Evolutionary conservation across 495 filamentous ascomycete species (phyloP), one percentile per base, ranked within the genome.

Genomic region (Lepidopterella palustris): DNA sequence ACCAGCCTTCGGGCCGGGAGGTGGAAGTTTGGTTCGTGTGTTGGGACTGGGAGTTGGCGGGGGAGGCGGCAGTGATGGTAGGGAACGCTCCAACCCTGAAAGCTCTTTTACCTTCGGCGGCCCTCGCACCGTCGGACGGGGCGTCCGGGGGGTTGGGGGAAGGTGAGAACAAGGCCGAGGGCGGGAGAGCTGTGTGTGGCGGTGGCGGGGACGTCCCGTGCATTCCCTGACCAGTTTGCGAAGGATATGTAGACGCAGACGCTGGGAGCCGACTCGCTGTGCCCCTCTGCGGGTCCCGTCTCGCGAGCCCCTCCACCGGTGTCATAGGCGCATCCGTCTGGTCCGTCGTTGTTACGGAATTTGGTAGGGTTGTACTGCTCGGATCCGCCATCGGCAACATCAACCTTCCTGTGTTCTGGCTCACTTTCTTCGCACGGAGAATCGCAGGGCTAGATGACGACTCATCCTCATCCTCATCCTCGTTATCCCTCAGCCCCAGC

Each of bases 1-100:
- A 67, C 64, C 64, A 67, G 31, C 64, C 64, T 48, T 67, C 64
- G 3, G 64, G 64, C 3, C 64, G 52, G 28, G 50, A 57, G 8
- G 64, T 67, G 10, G 60, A 48, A 0, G 60, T 51, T 20, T 58
- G 60, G 10, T 53, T 56, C 10, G 60, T 67, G 15, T 54, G 29
- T 25, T 63, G 60, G 1, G 56, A 58, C 0, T 51, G 21, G n/a
- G 57, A 63, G 40, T 13, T 23, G 15, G 50, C 28, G 11, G 35
- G 56, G 5, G 60, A 63, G 26, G 53, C 49, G 11, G 27, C 27
- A 18, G 47, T 47, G 47, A 50, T 26, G 4, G 20, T 27, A 8
- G 40, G 59, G 20, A 42, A 42, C 50, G 55, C 56, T 3, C n/a
- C n/a, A n/a, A n/a, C n/a, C n/a, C n/a, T n/a, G n/a, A n/a, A n/a